Conservation (phyloP, 2,329 filamentous ascomycete genomes). For the Neonectria ditissima region DNA sequence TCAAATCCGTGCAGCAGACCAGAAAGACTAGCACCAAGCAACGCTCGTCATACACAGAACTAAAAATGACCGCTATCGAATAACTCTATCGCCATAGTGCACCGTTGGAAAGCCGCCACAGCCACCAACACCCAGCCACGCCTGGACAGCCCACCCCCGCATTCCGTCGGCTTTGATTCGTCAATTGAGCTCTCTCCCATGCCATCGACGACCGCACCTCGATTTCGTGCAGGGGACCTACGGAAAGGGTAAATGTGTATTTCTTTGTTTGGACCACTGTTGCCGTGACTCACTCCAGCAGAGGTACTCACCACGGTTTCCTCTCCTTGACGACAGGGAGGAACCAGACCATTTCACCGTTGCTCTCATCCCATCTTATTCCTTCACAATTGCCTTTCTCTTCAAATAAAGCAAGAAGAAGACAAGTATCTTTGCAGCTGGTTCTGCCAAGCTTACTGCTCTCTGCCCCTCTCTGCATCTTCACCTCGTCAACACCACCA, state of each 20-base stretch:
- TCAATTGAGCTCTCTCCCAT: conserved; percentile 19
- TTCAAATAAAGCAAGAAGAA: neutral
- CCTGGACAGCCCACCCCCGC: conserved; percentile 4
- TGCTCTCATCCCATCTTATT: neutral
- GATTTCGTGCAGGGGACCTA: conserved; percentile 5
- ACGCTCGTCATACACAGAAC: no score
- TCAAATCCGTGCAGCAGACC: no score
- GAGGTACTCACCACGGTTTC: neutral
- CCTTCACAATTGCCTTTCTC: neutral
- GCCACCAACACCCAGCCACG: conserved; percentile 13
- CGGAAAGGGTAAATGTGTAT: neutral
- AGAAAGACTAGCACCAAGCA: no score
- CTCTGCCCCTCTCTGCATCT: conserved; percentile 7
- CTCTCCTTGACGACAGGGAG: neutral
- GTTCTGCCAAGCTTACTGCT: neutral
- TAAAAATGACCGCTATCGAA: neutral
- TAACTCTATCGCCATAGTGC: neutral
- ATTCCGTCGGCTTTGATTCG: conserved; percentile 26
- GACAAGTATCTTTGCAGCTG: neutral
- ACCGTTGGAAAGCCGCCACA: conserved; percentile 7
- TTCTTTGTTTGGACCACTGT: conserved; percentile 23
- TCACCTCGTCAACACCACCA: conserved; percentile 15
- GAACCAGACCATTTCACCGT: neutral
- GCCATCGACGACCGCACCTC: neutral
- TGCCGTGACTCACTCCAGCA: conserved; percentile 23